These are phyloP conservation scores for Diplocarpon mali DNA, from an alignment of 2,329 filamentous ascomycete species.

Conservation along the genomic window DNA sequence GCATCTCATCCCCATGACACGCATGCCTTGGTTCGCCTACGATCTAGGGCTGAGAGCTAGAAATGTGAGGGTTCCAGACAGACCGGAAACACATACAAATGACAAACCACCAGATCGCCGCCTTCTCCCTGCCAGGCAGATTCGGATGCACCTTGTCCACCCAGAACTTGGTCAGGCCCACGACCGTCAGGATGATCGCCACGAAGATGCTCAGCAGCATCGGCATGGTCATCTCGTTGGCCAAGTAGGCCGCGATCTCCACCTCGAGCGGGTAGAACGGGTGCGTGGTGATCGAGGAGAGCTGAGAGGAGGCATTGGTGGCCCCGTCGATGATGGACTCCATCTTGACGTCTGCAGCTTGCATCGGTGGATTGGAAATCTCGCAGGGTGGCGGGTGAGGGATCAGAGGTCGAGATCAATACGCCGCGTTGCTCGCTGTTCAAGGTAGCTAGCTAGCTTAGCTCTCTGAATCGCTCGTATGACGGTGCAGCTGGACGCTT, in stretches of 20 bases:
- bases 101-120: constrained; percentile 63
- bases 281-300: constrained; percentile 32
- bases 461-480: no score
- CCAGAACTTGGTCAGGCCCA: constrained; percentile 43
- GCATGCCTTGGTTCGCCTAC: not conserved
- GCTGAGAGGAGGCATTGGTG: constrained; percentile 12
- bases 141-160: constrained; percentile 41
- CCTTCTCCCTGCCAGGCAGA: constrained; percentile 42
- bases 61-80: not conserved
- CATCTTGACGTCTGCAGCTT: constrained; percentile 7
- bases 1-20: not conserved
- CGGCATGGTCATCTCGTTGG: constrained; percentile 51
- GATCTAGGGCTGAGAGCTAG: not conserved
- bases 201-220: constrained; percentile 50
- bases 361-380: not conserved
- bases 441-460: no score
- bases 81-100: constrained; percentile 48
- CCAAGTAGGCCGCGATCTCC: constrained; percentile 49
- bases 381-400: no score
- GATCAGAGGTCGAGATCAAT: no score
- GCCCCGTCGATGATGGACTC: constrained; percentile 8
- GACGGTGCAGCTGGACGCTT: no score
- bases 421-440: no score
- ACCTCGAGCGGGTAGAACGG: constrained; percentile 62
- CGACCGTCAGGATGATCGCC: constrained; percentile 42